Evolutionary conservation across 176 grass and related monocot species (phyloP).

Genomic region (Dendrocalamus sinicus): DNA sequence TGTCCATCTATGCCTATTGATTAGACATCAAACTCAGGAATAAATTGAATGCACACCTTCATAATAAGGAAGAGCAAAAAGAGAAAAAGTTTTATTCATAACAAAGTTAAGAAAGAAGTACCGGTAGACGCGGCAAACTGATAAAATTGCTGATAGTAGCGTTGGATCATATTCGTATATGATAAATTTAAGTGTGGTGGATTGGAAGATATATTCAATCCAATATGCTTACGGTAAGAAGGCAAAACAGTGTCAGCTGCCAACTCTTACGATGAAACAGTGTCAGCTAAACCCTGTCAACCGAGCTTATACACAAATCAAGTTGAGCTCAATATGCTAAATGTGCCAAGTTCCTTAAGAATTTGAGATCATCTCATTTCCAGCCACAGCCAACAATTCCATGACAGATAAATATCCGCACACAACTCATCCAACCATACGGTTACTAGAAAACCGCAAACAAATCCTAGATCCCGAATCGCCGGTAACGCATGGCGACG

Average conservation of each 20-base stretch:
- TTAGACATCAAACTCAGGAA: constrained; percentile 18
- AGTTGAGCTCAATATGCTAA: not conserved
- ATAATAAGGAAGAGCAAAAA: not conserved
- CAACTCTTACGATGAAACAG: not conserved
- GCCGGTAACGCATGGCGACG: not conserved
- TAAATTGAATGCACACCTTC: constrained; percentile 27
- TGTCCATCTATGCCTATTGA: constrained; percentile 96
- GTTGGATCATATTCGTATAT: not conserved
- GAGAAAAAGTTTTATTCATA: not conserved
- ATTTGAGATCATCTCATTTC: constrained; percentile 6
- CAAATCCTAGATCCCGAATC: constrained; percentile 18
- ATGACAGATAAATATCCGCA: not conserved
- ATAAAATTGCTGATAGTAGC: not conserved
- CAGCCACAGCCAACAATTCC: not conserved
- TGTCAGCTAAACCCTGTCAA: not conserved
- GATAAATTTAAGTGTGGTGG: not conserved
- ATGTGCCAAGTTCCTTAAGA: not conserved
- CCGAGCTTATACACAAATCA: not conserved
- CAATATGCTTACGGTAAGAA: not conserved
- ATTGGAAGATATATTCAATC: not conserved
- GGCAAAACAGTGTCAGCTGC: not conserved
- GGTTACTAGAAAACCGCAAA: not conserved
- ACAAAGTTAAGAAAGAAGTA: constrained; percentile 21
- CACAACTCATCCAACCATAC: not conserved
- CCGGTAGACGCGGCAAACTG: not conserved